Evolutionary conservation across 257 asterid genomes (phyloP).

Genomic region (Jasminum sambac): DNA sequence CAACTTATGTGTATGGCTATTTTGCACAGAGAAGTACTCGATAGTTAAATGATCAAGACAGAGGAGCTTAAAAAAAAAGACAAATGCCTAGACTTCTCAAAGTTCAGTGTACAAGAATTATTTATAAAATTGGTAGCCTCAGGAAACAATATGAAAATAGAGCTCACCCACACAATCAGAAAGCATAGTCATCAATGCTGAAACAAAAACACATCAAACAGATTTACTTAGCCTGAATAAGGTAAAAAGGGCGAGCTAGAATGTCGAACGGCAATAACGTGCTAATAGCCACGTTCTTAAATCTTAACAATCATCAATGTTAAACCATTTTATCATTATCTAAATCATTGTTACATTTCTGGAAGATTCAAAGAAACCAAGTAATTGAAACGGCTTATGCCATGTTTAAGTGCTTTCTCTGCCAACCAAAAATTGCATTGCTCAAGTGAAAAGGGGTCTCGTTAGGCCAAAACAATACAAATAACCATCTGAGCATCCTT

Average conservation of each 20-base stretch:
- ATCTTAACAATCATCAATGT: too few relatives aligned
- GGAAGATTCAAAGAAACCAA: background rate
- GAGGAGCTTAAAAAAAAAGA: background rate
- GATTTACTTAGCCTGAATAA: background rate
- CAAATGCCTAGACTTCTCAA: constrained; percentile 12
- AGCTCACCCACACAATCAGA: constrained; percentile 12
- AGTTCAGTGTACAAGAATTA: constrained; percentile 15
- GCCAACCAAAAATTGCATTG: background rate
- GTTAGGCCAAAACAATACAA: background rate
- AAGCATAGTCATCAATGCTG: background rate
- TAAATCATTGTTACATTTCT: background rate
- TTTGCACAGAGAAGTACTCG: constrained; percentile 9
- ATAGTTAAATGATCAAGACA: background rate
- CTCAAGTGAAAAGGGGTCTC: background rate
- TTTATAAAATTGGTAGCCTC: constrained; percentile 7
- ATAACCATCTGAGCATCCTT: background rate
- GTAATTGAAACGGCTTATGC: background rate
- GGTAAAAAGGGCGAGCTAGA: background rate
- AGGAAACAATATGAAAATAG: constrained; percentile 4
- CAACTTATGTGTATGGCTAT: constrained; percentile 13
- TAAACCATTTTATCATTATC: background rate
- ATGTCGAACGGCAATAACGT: background rate
- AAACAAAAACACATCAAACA: background rate
- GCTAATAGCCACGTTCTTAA: too few relatives aligned
- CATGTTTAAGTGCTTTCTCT: background rate